Evolutionary conservation across 768 basidiomycete genomes (phyloP).

Genomic region (Suillus placidus): DNA sequence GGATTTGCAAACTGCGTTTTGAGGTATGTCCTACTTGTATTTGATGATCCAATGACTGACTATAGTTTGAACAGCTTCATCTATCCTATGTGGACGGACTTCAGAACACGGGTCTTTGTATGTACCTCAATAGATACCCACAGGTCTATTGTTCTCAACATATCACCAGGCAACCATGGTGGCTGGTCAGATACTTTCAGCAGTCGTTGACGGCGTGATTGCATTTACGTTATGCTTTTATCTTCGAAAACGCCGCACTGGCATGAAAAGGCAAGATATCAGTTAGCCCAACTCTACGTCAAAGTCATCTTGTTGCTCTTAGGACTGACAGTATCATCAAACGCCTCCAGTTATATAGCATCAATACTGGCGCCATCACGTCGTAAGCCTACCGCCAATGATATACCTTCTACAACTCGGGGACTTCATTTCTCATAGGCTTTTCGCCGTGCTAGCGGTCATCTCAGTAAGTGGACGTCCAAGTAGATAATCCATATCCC

Average conservation of each 20-base stretch:
- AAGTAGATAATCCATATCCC: background rate
- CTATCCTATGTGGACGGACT: slow-evolving; percentile 5
- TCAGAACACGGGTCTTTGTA: slow-evolving; percentile 11
- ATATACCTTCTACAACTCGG: background rate
- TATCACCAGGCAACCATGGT: slow-evolving; percentile 16
- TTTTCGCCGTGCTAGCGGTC: slow-evolving; percentile 14
- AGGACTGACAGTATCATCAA: slow-evolving; percentile 21
- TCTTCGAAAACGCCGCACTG: slow-evolving; percentile 15
- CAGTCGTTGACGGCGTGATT: slow-evolving; percentile 12
- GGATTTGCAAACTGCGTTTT: slow-evolving; percentile 12
- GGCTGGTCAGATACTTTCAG: slow-evolving; percentile 14
- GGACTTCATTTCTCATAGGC: slow-evolving; percentile 1
- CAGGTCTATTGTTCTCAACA: background rate
- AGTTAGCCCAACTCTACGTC: too few species aligned
- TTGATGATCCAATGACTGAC: background rate
- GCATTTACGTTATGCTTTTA: slow-evolving; percentile 16
- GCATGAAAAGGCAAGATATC: slow-evolving; percentile 14
- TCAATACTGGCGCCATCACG: slow-evolving; percentile 18
- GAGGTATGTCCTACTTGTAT: background rate
- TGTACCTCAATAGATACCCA: background rate
- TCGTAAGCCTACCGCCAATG: slow-evolving; percentile 11
- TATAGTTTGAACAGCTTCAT: slow-evolving; percentile 12
- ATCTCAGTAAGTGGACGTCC: slow-evolving; percentile 9
- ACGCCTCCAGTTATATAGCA: slow-evolving; percentile 18
- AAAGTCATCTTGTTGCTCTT: background rate